Evolutionary conservation across 2,329 filamentous ascomycete genomes (phyloP).

Genomic region (Colletotrichum sp.): DNA sequence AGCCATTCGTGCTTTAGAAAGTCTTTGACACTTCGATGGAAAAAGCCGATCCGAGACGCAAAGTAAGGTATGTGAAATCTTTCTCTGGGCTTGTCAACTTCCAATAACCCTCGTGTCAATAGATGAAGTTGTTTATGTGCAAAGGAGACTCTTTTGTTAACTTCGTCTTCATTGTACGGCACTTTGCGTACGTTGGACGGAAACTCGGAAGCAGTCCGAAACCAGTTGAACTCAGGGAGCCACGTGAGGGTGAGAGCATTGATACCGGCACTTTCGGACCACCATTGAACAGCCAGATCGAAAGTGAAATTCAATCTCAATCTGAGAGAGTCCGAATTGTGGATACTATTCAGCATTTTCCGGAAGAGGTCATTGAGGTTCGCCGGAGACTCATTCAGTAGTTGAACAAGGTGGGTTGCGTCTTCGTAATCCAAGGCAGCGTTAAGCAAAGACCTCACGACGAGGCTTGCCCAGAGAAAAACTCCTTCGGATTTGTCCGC

Average conservation of each 20-base stretch:
- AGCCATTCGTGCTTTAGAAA: fast-evolving
- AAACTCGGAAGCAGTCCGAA: neutral
- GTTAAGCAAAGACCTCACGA: neutral
- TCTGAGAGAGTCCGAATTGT: neutral
- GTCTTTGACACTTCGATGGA: neutral
- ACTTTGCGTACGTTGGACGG: neutral
- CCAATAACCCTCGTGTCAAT: neutral
- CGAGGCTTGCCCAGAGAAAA: neutral
- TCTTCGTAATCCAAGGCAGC: neutral
- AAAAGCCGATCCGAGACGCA: neutral
- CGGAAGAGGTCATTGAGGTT: neutral
- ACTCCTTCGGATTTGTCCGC: neutral
- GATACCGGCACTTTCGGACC: neutral
- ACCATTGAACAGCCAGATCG: neutral
- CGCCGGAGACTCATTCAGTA: neutral
- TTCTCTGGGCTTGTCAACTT: neutral
- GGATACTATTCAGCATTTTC: fast-evolving
- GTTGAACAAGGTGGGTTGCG: neutral
- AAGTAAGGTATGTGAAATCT: neutral
- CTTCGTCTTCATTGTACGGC: neutral
- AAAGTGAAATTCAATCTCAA: neutral
- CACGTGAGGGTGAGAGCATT: neutral
- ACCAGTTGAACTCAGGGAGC: fast-evolving
- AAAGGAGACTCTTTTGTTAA: neutral
- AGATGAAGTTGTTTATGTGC: neutral